phyloP scores from a whole-genome alignment of 1,284 basidiomycete genomes.

The Malassezia dermatis region DNA sequence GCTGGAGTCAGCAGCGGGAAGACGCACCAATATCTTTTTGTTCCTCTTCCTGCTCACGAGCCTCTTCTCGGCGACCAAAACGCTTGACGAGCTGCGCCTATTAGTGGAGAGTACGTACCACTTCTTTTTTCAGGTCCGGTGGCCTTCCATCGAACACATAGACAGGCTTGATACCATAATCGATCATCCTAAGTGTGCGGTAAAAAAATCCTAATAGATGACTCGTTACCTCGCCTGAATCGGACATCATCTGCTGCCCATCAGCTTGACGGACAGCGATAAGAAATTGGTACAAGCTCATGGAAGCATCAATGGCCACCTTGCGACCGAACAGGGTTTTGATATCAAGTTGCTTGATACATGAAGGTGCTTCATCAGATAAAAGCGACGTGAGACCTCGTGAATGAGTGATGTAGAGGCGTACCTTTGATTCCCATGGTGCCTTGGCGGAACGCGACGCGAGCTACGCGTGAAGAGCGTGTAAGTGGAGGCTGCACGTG shows the following conservation, averaged over 20 bases:
- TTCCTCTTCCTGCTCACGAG: constrained; percentile 85
- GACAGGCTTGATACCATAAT: constrained; percentile 93
- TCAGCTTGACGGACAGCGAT: constrained; percentile 94
- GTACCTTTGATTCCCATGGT: constrained; percentile 19
- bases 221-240: constrained; percentile 78
- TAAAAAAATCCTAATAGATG: constrained; percentile 99
- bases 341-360: constrained; percentile 84
- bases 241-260: constrained; percentile 91
- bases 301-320: constrained; percentile 83
- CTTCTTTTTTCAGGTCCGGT: constrained; percentile 88
- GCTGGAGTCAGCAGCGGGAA: not conserved
- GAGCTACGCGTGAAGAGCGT: not conserved
- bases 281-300: constrained; percentile 65
- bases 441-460: not conserved
- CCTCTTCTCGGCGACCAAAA: constrained; percentile 78
- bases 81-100: constrained; percentile 70
- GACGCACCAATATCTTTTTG: constrained; percentile 75
- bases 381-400: constrained; percentile 76
- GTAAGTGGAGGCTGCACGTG: not conserved
- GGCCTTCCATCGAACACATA: constrained; percentile 99
- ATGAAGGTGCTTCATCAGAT: constrained; percentile 69
- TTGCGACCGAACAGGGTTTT: constrained; percentile 78
- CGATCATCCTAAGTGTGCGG: constrained; percentile 72
- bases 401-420: not conserved
- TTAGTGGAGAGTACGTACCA: constrained; percentile 54